Percentiles rank a stretch among this genome's conserved stretches.
Evolutionary conservation across 2,329 filamentous ascomycete species (phyloP).

Genomic region (Rhynchosporium agropyri): DNA sequence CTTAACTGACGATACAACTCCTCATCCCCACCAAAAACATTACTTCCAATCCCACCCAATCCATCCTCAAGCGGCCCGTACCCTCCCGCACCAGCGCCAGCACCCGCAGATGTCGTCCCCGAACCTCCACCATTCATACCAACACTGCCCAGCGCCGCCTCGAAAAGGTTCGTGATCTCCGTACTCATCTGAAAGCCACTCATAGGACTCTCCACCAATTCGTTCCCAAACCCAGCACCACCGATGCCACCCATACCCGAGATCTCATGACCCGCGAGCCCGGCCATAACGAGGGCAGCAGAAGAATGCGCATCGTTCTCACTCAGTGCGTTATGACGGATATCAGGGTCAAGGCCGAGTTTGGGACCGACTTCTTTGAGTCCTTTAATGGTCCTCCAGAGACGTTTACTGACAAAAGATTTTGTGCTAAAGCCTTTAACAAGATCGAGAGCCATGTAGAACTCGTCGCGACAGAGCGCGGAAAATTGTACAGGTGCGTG

Average conservation of each 20-base stretch:
- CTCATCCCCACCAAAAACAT: constrained; percentile 42
- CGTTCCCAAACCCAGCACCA: constrained; percentile 20
- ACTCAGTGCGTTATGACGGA: background rate
- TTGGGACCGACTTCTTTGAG: constrained; percentile 73
- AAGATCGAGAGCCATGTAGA: constrained; percentile 76
- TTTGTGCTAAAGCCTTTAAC: constrained; percentile 72
- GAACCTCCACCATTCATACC: constrained; percentile 31
- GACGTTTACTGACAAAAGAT: constrained; percentile 70
- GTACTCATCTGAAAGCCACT: constrained; percentile 44
- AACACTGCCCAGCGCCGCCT: constrained; percentile 40
- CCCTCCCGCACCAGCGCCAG: constrained; percentile 6
- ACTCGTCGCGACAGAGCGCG: constrained; percentile 69
- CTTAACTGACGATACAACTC: constrained; percentile 42
- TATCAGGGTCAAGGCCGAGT: constrained; percentile 51
- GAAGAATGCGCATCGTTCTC: constrained; percentile 53
- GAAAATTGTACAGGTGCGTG: constrained; percentile 75
- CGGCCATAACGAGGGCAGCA: constrained; percentile 59
- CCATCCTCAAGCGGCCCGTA: constrained; percentile 28
- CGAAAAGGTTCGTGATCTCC: constrained; percentile 44
- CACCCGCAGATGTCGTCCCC: constrained; percentile 22
- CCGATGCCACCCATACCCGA: constrained; percentile 26
- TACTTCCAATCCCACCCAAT: constrained; percentile 33
- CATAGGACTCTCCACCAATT: constrained; percentile 35
- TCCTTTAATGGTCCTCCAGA: constrained; percentile 69
- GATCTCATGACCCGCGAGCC: constrained; percentile 49